Evolutionary conservation across 2,329 filamentous ascomycete species (phyloP).

Genomic region (Fusarium sp.): DNA sequence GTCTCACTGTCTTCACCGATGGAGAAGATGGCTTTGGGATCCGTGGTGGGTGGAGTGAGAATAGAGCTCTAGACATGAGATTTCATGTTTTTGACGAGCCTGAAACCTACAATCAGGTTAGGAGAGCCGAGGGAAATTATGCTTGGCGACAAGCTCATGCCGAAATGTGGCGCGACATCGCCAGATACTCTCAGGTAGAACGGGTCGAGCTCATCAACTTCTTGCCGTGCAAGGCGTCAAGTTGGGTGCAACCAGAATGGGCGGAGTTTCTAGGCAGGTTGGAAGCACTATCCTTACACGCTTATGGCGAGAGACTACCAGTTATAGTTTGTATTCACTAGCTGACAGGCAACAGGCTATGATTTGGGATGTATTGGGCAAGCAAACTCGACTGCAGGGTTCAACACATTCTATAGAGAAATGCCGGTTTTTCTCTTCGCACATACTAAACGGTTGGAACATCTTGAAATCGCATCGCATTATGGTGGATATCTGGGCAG

Average conservation of each 20-base stretch:
- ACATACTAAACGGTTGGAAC: background rate
- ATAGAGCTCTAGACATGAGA: background rate
- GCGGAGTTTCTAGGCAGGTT: background rate
- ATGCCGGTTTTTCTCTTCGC: background rate
- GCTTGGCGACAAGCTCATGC: conserved; percentile 14
- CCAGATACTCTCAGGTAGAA: background rate
- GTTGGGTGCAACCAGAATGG: conserved; percentile 10
- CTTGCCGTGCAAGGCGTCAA: conserved; percentile 16
- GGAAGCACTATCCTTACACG: background rate
- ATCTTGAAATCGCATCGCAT: background rate
- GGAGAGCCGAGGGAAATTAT: conserved; percentile 6
- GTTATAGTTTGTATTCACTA: background rate
- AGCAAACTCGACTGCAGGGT: background rate
- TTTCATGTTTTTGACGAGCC: background rate
- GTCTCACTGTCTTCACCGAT: background rate
- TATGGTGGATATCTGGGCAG: background rate
- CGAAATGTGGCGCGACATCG: conserved; percentile 18
- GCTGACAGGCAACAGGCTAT: background rate
- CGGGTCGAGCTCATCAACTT: conserved; percentile 7
- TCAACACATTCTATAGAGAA: conserved; percentile 1
- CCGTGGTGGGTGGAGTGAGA: background rate
- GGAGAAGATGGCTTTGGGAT: background rate
- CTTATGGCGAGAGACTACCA: background rate
- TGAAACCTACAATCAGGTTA: conserved; percentile 11
- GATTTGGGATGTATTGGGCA: no score